Evolutionary conservation across 306 rosid species (phyloP).

Genomic region (Acacia melanoxylon): DNA sequence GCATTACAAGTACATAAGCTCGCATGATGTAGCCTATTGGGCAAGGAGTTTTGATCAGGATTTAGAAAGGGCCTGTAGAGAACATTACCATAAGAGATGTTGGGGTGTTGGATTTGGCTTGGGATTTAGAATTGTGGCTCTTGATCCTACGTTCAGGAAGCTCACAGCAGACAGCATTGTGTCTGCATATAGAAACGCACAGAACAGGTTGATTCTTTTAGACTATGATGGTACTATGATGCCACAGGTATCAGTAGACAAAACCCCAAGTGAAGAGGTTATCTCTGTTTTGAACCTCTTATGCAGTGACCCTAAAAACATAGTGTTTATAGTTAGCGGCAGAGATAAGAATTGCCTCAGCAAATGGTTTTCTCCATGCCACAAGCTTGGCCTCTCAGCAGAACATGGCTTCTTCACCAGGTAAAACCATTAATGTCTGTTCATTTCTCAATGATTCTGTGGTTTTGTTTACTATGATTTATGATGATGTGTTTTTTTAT

Average conservation of each 20-base stretch:
- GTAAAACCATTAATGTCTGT: conserved; percentile 26
- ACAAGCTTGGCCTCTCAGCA: conserved; percentile 66
- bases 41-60: conserved; percentile 74
- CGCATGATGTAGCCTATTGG: conserved; percentile 79
- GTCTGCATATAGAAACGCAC: conserved; percentile 42
- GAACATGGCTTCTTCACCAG: conserved; percentile 82
- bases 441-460: neutral
- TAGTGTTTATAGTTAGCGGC: conserved; percentile 77
- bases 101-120: conserved; percentile 64
- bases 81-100: conserved; percentile 53
- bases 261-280: conserved; percentile 54
- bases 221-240: conserved; percentile 82
- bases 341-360: conserved; percentile 60
- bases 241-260: conserved; percentile 47
- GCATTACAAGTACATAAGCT: conserved; percentile 72
- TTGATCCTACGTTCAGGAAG: conserved; percentile 62
- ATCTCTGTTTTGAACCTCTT: conserved; percentile 55
- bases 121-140: conserved; percentile 62
- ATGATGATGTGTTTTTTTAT: neutral
- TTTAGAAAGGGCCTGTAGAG: conserved; percentile 63
- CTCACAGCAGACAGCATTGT: conserved; percentile 46
- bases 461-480: neutral
- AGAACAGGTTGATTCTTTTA: conserved; percentile 61
- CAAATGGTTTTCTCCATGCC: conserved; percentile 67
- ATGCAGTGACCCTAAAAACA: conserved; percentile 63